Evolutionary conservation across 139 green algal species (phyloP).

Genomic region (Picochlorum costavermella): DNA sequence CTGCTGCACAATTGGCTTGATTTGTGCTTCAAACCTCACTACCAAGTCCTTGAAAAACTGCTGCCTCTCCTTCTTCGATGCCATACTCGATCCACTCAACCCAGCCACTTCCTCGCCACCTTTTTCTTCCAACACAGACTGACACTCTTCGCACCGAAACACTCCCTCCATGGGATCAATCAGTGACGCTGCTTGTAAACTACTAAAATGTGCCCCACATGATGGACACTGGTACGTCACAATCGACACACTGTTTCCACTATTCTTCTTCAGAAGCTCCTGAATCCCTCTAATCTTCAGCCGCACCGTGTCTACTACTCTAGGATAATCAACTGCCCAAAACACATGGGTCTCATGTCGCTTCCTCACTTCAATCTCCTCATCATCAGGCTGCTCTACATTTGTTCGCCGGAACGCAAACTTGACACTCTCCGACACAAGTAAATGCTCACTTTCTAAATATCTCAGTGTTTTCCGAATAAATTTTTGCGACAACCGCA

Average conservation of each 20-base stretch:
- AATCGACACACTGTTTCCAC: constrained; percentile 11
- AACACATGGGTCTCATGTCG: constrained; percentile 22
- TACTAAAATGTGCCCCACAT: constrained; percentile 19
- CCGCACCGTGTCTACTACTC: constrained; percentile 20
- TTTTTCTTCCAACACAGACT: constrained; percentile 15
- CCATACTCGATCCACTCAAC: neutral
- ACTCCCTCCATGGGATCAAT: constrained; percentile 15
- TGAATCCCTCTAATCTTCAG: constrained; percentile 22
- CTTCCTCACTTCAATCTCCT: constrained; percentile 16
- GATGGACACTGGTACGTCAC: constrained; percentile 23
- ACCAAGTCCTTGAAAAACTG: constrained; percentile 1
- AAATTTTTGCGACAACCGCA: constrained; percentile 22
- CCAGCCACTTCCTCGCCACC: neutral
- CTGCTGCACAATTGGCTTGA: constrained; percentile 14
- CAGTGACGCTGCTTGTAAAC: constrained; percentile 17
- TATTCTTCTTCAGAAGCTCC: constrained; percentile 12
- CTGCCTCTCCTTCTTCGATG: neutral
- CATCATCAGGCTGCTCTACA: constrained; percentile 16
- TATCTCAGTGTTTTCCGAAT: constrained; percentile 24
- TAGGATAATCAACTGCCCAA: constrained; percentile 24
- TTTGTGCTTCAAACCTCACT: neutral
- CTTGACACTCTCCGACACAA: constrained; percentile 15
- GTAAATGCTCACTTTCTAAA: constrained; percentile 25
- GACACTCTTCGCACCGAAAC: constrained; percentile 31
- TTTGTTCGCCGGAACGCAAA: constrained; percentile 11